Evolutionary conservation across 2,329 filamentous ascomycete genomes (phyloP).

Genomic region (Penicillium italicum): DNA sequence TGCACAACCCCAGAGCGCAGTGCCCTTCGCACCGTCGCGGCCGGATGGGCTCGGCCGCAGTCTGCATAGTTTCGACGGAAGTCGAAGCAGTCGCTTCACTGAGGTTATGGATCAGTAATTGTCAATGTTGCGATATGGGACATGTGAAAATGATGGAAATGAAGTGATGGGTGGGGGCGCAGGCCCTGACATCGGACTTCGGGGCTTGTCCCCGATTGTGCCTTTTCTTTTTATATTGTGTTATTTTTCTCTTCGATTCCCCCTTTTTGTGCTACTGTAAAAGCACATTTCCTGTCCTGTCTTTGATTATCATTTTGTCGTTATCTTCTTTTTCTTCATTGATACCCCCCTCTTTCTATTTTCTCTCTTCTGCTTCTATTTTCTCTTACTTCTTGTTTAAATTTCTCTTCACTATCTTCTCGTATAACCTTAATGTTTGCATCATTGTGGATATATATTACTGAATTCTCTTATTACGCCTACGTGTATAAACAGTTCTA

Average conservation of each 20-base stretch:
- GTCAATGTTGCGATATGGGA: constrained; percentile 7
- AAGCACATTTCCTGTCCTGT: constrained; percentile 6
- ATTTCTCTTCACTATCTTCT: neutral
- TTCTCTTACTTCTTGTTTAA: neutral
- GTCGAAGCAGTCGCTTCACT: constrained; percentile 45
- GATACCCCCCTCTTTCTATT: constrained; percentile 13
- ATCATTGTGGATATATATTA: neutral
- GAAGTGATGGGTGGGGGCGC: constrained; percentile 8
- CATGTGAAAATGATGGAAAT: constrained; percentile 22
- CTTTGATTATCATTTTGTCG: constrained; percentile 7
- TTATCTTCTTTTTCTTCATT: constrained; percentile 14
- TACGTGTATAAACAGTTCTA: no score
- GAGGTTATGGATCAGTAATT: constrained; percentile 34
- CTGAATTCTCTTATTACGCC: neutral
- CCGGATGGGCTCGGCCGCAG: constrained; percentile 44
- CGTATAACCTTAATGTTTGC: neutral
- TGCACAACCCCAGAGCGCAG: constrained; percentile 25
- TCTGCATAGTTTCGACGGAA: constrained; percentile 43
- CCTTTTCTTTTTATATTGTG: neutral
- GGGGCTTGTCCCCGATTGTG: neutral
- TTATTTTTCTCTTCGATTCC: neutral
- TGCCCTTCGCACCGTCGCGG: constrained; percentile 26
- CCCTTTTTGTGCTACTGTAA: neutral
- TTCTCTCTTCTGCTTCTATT: neutral
- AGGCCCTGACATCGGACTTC: neutral